These are phyloP conservation scores for Populus tremula DNA, from an alignment of 345 rosid species.

Conservation along the genomic window DNA sequence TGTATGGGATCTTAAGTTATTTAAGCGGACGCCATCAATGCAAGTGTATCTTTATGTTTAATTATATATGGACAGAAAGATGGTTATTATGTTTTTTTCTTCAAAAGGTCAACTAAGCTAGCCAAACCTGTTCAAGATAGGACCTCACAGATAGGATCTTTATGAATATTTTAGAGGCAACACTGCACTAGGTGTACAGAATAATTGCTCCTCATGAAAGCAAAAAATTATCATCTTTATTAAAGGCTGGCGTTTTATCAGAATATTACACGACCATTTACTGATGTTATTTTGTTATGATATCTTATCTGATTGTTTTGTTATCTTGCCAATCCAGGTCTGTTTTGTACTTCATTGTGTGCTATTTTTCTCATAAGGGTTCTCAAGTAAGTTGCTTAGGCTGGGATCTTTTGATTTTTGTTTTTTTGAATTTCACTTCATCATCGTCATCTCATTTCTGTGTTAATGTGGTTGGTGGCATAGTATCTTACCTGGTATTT, in stretches of 20 bases:
- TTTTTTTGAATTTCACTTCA: not conserved
- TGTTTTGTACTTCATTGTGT: constrained; percentile 68
- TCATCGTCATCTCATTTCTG: not conserved
- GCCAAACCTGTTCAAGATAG: not conserved
- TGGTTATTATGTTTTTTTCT: no score
- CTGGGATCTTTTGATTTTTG: not conserved
- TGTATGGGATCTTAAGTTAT: constrained; percentile 78
- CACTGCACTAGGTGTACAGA: not conserved
- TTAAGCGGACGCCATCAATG: constrained; percentile 66
- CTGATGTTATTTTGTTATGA: not conserved
- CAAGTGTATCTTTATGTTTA: constrained; percentile 31
- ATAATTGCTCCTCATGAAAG: not conserved
- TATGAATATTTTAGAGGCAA: not conserved
- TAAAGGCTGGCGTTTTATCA: not conserved
- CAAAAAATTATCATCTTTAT: not conserved
- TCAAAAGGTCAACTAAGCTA: not conserved
- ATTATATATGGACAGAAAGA: not conserved
- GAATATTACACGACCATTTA: not conserved
- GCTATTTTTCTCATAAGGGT: constrained; percentile 75
- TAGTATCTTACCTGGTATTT: no score
- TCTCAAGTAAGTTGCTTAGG: constrained; percentile 66
- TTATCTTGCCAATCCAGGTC: constrained; percentile 54
- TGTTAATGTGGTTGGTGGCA: not conserved
- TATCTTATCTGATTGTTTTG: not conserved
- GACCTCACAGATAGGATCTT: not conserved